Percentiles rank a stretch among this genome's conserved stretches.
phyloP scores from a whole-genome alignment of 495 filamentous ascomycete genomes.

The Penicillium diatomitis region DNA sequence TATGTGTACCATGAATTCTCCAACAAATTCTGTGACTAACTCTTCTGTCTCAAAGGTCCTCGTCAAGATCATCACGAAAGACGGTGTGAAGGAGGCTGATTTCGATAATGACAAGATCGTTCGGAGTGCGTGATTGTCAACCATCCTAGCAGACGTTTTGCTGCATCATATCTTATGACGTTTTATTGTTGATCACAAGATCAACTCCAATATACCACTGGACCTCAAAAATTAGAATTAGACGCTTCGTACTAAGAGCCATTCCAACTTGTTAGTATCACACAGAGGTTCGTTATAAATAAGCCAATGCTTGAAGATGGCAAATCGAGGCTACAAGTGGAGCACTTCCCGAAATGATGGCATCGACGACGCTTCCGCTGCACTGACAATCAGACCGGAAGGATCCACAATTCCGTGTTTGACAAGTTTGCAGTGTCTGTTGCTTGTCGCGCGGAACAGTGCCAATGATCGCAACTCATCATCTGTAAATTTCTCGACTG shows the following conservation, averaged over 20 bases:
- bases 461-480: slow-evolving; percentile 8
- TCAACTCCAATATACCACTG: slow-evolving; percentile 4
- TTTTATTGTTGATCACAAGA: slow-evolving; percentile 23
- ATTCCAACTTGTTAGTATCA: not conserved
- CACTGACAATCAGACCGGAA: too few relatives aligned
- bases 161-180: slow-evolving; percentile 38
- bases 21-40: slow-evolving; percentile 1
- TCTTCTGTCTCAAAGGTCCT: slow-evolving; percentile 40
- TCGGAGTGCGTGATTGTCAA: slow-evolving; percentile 48
- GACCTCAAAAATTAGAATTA: too few relatives aligned
- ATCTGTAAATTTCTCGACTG: slow-evolving; percentile 4
- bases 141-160: slow-evolving; percentile 17
- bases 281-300: not conserved
- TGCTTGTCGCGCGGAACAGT: slow-evolving; percentile 10
- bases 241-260: too few relatives aligned
- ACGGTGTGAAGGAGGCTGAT: slow-evolving; percentile 72
- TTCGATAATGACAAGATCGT: slow-evolving; percentile 72
- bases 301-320: too few relatives aligned
- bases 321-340: too few relatives aligned
- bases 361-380: too few relatives aligned
- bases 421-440: slow-evolving; percentile 30
- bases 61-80: slow-evolving; percentile 90
- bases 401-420: slow-evolving; percentile 19
- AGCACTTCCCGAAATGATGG: too few relatives aligned
- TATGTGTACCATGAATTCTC: slow-evolving; percentile 25